A percentile compares a stretch with the other conserved stretches of the same genome.
These are phyloP conservation scores for Teratosphaeria zuluensis DNA, from an alignment of 2,329 filamentous ascomycete species.

Conservation along the genomic window DNA sequence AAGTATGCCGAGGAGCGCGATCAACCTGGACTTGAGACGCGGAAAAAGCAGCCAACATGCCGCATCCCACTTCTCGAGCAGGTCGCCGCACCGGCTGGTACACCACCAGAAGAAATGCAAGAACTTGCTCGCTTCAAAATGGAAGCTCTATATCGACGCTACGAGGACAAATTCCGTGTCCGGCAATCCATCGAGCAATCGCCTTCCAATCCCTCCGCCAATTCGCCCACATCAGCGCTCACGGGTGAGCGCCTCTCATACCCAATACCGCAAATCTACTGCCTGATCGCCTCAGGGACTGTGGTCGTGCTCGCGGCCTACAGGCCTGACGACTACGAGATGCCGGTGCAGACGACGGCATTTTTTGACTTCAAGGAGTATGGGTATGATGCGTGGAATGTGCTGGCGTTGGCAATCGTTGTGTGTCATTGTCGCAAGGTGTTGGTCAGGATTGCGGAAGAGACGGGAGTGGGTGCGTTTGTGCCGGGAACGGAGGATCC, in stretches of 20 bases:
- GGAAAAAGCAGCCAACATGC: slow-evolving; percentile 6
- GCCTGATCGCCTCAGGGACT: slow-evolving; percentile 44
- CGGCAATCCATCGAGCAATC: slow-evolving; percentile 17
- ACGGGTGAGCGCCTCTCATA: slow-evolving; percentile 7
- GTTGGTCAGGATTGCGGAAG: slow-evolving; percentile 36
- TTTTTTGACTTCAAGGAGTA: slow-evolving; percentile 45
- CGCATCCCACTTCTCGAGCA: slow-evolving; percentile 37
- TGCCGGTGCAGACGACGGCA: slow-evolving; percentile 29
- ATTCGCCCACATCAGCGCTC: slow-evolving; percentile 4
- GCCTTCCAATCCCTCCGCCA: slow-evolving; percentile 7
- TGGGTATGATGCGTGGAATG: slow-evolving; percentile 52
- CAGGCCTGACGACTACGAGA: slow-evolving; percentile 29
- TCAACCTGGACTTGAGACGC: slow-evolving; percentile 35
- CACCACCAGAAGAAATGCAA: slow-evolving; percentile 33
- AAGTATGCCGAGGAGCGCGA: slow-evolving; percentile 14
- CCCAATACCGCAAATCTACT: slow-evolving; percentile 43
- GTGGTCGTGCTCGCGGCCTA: slow-evolving; percentile 45
- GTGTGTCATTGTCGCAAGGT: slow-evolving; percentile 44
- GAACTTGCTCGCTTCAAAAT: slow-evolving; percentile 35
- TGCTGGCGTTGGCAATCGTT: slow-evolving; percentile 47
- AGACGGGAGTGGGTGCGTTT: slow-evolving; percentile 18
- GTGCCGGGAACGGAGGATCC: background rate
- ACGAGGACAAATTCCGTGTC: slow-evolving; percentile 30
- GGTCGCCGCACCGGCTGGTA: slow-evolving; percentile 31
- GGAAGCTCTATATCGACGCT: slow-evolving; percentile 32